These are phyloP conservation scores for Apiospora koreana DNA, from an alignment of 2,329 filamentous ascomycete species.

Conservation along the genomic window DNA sequence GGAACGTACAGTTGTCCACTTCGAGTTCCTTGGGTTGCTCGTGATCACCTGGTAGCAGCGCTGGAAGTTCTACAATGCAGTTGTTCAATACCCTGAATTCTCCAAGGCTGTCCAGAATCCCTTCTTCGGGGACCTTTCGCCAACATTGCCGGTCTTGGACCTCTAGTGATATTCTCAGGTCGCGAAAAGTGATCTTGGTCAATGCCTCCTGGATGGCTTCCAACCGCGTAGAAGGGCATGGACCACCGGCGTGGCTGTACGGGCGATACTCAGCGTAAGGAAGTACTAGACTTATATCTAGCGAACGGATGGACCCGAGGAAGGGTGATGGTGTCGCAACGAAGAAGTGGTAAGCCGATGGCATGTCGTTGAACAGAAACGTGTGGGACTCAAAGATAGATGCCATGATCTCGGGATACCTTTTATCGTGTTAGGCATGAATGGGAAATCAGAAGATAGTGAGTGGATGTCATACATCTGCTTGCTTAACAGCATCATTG, in stretches of 20 bases:
- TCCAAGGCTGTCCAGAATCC: constrained; percentile 21
- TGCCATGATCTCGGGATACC: constrained; percentile 32
- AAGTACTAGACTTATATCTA: constrained; percentile 30
- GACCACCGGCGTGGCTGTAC: background rate
- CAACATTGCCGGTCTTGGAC: constrained; percentile 31
- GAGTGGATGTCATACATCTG: constrained; percentile 25
- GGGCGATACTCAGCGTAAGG: constrained; percentile 26
- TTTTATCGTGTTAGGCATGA: constrained; percentile 13
- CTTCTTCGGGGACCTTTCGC: constrained; percentile 30
- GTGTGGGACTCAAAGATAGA: constrained; percentile 33
- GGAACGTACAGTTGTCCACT: constrained; percentile 17
- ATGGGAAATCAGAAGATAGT: background rate
- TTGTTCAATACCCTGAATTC: constrained; percentile 22
- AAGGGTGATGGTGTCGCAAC: constrained; percentile 25
- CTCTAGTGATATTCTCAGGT: constrained; percentile 28
- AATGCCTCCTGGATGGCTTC: constrained; percentile 20
- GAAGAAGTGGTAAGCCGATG: constrained; percentile 30
- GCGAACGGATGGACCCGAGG: constrained; percentile 24
- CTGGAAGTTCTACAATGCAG: constrained; percentile 30
- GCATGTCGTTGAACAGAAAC: constrained; percentile 31
- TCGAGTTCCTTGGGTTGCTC: background rate
- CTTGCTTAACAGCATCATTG: constrained; percentile 32
- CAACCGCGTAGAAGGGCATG: background rate
- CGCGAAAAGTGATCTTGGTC: constrained; percentile 19
- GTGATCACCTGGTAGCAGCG: constrained; percentile 24